Percentiles rank a stretch among this genome's conserved stretches.
Evolutionary conservation across 441 rosid species (phyloP).

Genomic region (Biscutella auriculata): DNA sequence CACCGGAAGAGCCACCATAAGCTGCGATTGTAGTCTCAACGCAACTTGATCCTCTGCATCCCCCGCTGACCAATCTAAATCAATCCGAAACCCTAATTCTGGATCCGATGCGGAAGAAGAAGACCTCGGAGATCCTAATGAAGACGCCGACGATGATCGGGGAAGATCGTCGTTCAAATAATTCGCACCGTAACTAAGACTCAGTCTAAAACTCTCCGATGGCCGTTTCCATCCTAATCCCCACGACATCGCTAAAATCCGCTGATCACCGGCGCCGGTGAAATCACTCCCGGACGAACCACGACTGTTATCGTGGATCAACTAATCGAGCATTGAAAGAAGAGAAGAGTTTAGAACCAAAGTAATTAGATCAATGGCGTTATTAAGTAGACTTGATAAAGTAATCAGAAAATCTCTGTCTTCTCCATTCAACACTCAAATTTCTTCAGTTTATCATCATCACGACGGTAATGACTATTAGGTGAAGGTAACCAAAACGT

Average conservation of each 20-base stretch:
- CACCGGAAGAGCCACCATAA: constrained; percentile 82
- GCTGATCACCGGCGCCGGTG: too few species aligned
- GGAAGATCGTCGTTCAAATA: constrained; percentile 41
- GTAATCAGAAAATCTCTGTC: too few species aligned
- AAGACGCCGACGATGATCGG: constrained; percentile 34
- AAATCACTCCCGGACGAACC: too few species aligned
- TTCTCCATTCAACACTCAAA: too few species aligned
- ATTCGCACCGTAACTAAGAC: constrained; percentile 60
- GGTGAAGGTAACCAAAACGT: too few species aligned
- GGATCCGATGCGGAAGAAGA: constrained; percentile 42
- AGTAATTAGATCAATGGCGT: too few species aligned
- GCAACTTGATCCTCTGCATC: constrained; percentile 94
- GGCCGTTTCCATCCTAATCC: constrained; percentile 92
- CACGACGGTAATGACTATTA: too few species aligned
- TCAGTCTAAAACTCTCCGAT: constrained; percentile 62
- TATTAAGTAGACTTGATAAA: too few species aligned
- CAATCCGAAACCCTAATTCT: constrained; percentile 58
- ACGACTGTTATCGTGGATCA: too few species aligned
- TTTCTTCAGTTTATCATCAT: too few species aligned
- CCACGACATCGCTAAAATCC: constrained; percentile 66
- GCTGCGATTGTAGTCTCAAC: constrained; percentile 68
- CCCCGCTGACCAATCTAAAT: constrained; percentile 76
- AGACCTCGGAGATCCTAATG: constrained; percentile 30
- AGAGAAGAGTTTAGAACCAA: too few species aligned
- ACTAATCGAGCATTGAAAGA: too few species aligned